Conservation (phyloP, 495 filamentous ascomycete genomes). For the Xylaria venustula region DNA sequence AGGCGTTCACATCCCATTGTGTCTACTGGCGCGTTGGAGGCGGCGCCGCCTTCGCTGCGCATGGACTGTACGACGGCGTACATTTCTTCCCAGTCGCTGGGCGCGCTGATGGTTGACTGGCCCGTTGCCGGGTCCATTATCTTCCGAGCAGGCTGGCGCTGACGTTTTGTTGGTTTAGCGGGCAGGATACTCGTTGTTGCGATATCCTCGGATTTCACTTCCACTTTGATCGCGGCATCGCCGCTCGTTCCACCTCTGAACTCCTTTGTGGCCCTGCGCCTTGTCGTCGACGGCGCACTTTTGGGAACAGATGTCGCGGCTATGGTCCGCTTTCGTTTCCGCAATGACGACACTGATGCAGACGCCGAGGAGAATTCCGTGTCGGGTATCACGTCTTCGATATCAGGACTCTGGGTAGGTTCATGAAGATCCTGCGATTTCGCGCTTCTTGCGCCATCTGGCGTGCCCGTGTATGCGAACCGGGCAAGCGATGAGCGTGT, state of each 20-base stretch:
- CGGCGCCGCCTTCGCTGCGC: constrained; percentile 63
- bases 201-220: constrained; percentile 20
- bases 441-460: constrained; percentile 25
- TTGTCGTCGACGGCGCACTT: constrained; percentile 8
- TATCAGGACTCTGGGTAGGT: constrained; percentile 56
- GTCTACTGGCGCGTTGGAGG: constrained; percentile 77
- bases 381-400: constrained; percentile 59
- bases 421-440: constrained; percentile 24
- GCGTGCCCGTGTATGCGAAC: constrained; percentile 34
- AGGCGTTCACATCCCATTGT: constrained; percentile 95
- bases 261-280: constrained; percentile 20
- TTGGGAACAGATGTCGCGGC: constrained; percentile 23
- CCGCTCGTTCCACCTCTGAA: background rate
- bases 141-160: constrained; percentile 64
- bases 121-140: constrained; percentile 56
- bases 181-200: constrained; percentile 27
- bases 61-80: constrained; percentile 77
- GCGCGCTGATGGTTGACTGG: constrained; percentile 57
- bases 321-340: constrained; percentile 53
- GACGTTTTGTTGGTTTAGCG: constrained; percentile 35
- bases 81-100: constrained; percentile 80
- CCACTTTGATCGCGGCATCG: constrained; percentile 12
- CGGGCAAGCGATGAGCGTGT: constrained; percentile 46
- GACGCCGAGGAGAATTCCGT: constrained; percentile 27
- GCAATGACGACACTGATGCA: constrained; percentile 9